Evolutionary conservation across 164 flowering plant species (phyloP), one percentile per base, ranked within the genome.

Genomic region (Taxillus chinensis): DNA sequence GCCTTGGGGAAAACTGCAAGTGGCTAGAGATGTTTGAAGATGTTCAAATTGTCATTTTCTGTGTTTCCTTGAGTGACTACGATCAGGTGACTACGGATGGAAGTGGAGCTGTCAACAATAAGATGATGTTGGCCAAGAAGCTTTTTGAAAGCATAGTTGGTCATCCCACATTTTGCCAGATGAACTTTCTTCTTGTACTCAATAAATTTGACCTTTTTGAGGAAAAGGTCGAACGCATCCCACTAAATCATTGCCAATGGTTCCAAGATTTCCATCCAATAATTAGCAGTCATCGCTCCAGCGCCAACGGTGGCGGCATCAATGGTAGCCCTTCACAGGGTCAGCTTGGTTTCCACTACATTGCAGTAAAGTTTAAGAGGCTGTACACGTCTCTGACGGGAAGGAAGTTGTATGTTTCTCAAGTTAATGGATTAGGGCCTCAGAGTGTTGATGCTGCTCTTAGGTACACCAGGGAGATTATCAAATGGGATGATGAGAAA

Each of bases 11-110:
- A 70, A 91, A 81, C 70, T 87, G 93, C 79, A 95, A 95, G 77
- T 90, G 96, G 99, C 67, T 95, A 45, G 90, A 91, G 74, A 91
- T 89, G 96, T 91, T 95, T 75, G 99, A 95, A 77, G 99, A 95
- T 67, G 87, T 86, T 55, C 79, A 90, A 15, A 66, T 87, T 64
- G 89, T 85, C 51, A 78, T 89, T 39, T 87, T 95, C 74, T 86
- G 93, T 70, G 97, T 89, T 41, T 37, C 90, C 62, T 61, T 87
- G 69, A 82, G 77, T 63, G 97, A 91, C 68, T 95, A 86, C 61
- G 96, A 95, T 61, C 83, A 87, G 54, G 70, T 67, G 59, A 72
- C 66, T 14, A 59, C 62, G 46, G 93, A 91, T 54, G 80, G 71
- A 4, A 75, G 64, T 57, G 89, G 89, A n/a, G 65, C 53, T 51